Percentiles rank a stretch among this genome's conserved stretches.
These are phyloP conservation scores for Thuidium tamariscinum DNA, from an alignment of 225 moss, liverwort and hornwort genomes.

Conservation along the genomic window DNA sequence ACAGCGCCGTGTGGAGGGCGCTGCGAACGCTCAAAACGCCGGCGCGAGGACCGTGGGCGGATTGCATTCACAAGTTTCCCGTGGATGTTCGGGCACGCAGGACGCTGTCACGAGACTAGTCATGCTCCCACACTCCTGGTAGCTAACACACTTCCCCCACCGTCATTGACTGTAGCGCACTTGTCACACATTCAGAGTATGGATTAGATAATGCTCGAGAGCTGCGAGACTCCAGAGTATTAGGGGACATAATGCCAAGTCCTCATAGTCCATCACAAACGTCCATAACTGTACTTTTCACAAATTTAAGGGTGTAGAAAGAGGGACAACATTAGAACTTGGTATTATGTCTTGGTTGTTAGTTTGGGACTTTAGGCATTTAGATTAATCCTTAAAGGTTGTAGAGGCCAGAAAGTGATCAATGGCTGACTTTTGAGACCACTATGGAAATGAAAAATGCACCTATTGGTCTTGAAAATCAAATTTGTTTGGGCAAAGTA, in stretches of 20 bases:
- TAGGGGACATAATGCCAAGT: background rate
- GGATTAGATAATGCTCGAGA: background rate
- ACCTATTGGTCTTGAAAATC: background rate
- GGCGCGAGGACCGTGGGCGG: conserved; percentile 43
- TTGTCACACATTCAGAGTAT: background rate
- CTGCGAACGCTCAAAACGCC: conserved; percentile 36
- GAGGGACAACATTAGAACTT: background rate
- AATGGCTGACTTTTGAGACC: background rate
- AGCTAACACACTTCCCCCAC: background rate
- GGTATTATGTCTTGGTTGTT: background rate
- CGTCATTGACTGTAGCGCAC: background rate
- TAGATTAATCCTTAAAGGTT: fast-evolving
- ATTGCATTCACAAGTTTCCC: conserved; percentile 46
- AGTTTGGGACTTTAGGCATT: background rate
- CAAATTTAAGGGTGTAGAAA: background rate
- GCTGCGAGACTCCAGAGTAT: background rate
- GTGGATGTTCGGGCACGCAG: conserved; percentile 15
- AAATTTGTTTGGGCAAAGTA: background rate
- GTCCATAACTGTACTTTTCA: fast-evolving
- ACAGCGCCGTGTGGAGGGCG: conserved; percentile 73
- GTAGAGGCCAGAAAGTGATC: fast-evolving
- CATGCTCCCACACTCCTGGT: too few species aligned
- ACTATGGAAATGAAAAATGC: background rate
- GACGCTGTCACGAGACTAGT: background rate
- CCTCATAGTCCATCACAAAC: background rate